Base-by-base conservation (phyloP, 2,329 filamentous ascomycete genomes). In the Septoria petroselini region DNA sequence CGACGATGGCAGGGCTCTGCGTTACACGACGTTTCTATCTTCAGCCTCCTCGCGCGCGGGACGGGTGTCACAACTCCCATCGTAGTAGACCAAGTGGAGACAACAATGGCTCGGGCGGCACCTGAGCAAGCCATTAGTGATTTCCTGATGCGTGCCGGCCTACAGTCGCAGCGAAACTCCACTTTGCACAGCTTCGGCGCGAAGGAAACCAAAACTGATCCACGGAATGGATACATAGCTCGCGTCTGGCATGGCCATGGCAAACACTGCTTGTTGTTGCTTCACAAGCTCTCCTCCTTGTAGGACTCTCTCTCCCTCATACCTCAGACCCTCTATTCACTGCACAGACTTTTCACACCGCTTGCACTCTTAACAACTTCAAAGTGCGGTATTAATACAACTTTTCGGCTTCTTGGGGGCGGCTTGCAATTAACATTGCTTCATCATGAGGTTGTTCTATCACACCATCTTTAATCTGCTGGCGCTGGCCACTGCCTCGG, bases 401-500 rank as follows among this genome's bases (percentile, higher is more conserved):
- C 42, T 30, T 15, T 14, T 17, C 30, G 38, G 31, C 23, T 21
- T 37, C 30, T 43, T 30, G n/a, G 37, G n/a, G 7, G 40, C 25
- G 39, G 18, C 29, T 18, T 34, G 27, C 34, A 14, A 30, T 27
- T 23, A n/a, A 14, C 17, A 17, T 23, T 30, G n/a, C 11, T 27
- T 35, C 41, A 47, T 27, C 38, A 55, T 55, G 53, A 47, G 45
- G 35, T 50, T 55, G 37, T 40, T 45, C 44, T 41, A 39, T 38
- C 40, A 30, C 34, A 41, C 45, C 19, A 50, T 55, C 41, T 46
- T 55, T 37, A 55, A 50, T 49, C 31, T 52, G 29, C 30, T 52
- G 30, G 49, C 53, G 37, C 29, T 45, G 45, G 53, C 45, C 17
- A 42, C 53, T 43, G 53, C 53, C 41, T 52, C 53, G 30, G 53